Evolutionary conservation across 129 eudicot genomes (phyloP).

Genomic region (Artemisia tridentata): DNA sequence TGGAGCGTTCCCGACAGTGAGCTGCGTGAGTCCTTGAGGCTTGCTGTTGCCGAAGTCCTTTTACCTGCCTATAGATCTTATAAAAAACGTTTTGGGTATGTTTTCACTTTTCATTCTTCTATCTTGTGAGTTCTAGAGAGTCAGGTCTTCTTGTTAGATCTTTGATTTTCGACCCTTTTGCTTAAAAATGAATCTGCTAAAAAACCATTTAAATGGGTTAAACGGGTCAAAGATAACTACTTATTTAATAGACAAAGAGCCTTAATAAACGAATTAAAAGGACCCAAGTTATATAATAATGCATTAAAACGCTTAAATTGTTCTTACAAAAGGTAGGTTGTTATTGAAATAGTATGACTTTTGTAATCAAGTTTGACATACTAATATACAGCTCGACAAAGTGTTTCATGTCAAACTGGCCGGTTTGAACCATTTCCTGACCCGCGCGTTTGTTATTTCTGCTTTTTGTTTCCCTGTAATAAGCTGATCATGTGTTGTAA

Average conservation of each 20-base stretch:
- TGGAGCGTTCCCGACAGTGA: slow-evolving; percentile 96
- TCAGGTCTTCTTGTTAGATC: neutral
- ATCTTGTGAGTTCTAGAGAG: neutral
- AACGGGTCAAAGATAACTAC: neutral
- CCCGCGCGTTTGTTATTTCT: neutral
- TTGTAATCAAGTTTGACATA: too few species aligned
- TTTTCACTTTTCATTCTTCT: too few species aligned
- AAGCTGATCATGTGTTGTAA: neutral
- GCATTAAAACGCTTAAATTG: too few species aligned
- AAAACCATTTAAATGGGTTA: neutral
- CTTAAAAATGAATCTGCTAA: too few species aligned
- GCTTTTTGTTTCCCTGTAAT: neutral
- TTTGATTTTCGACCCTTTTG: too few species aligned
- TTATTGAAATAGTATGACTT: too few species aligned
- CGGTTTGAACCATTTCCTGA: neutral
- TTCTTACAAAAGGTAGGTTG: too few species aligned
- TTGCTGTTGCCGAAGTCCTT: slow-evolving; percentile 94
- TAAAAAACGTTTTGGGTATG: slow-evolving; percentile 69
- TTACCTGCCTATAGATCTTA: slow-evolving; percentile 87
- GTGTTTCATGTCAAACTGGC: neutral
- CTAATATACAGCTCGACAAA: neutral
- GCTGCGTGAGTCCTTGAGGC: slow-evolving; percentile 80
- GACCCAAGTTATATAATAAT: too few species aligned
- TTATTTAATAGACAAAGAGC: neutral
- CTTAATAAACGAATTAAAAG: too few species aligned